Evolutionary conservation across 2,329 filamentous ascomycete genomes (phyloP).

Genomic region (Trichoderma arundinaceum): DNA sequence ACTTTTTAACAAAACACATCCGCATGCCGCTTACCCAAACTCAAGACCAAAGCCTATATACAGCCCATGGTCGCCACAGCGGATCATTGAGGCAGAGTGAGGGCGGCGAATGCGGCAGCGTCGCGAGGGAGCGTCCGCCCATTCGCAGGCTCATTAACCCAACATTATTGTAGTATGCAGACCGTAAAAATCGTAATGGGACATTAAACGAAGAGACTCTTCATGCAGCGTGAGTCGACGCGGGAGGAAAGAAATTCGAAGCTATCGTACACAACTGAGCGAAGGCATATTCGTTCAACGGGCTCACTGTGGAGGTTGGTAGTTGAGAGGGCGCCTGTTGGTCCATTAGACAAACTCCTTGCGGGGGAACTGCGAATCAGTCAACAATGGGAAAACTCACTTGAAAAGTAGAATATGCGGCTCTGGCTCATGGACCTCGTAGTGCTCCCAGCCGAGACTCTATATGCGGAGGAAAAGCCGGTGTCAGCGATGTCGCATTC

Average conservation of each 20-base stretch:
- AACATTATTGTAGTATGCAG: constrained; percentile 35
- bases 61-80: constrained; percentile 3
- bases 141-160: constrained; percentile 30
- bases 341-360: constrained; percentile 13
- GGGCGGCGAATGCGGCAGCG: background rate
- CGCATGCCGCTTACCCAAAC: background rate
- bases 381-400: constrained; percentile 53
- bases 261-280: constrained; percentile 37
- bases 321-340: constrained; percentile 67
- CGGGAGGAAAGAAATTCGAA: constrained; percentile 22
- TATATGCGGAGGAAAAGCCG: constrained; percentile 48
- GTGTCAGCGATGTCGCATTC: constrained; percentile 33
- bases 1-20: constrained; percentile 5
- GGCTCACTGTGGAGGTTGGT: constrained; percentile 69
- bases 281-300: constrained; percentile 6
- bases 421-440: constrained; percentile 98
- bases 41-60: constrained; percentile 4
- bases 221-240: constrained; percentile 33
- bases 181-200: constrained; percentile 37
- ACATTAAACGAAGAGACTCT: constrained; percentile 34
- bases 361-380: background rate
- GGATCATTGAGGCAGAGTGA: constrained; percentile 3
- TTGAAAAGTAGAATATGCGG: constrained; percentile 99
- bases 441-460: constrained; percentile 99
- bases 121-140: background rate